These are phyloP conservation scores for Pulveroboletus sp. DNA, from an alignment of 768 basidiomycete species.

Conservation along the genomic window DNA sequence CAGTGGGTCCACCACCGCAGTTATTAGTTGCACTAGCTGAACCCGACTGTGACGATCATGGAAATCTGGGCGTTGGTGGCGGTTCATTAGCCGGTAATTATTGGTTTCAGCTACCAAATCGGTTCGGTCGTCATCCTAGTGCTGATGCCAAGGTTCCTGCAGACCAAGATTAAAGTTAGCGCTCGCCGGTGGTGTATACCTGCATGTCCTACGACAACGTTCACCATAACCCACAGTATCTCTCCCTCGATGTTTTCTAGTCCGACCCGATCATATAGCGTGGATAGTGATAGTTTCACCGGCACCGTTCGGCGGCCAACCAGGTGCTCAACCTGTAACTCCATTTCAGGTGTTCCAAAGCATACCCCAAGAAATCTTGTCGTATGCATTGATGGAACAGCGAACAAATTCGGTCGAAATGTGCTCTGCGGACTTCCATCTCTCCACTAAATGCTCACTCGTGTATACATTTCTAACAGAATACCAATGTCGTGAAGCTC, in stretches of 20 bases:
- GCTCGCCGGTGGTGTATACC: not conserved
- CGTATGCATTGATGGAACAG: constrained; percentile 19
- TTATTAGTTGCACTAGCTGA: not conserved
- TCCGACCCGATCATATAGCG: constrained; percentile 1
- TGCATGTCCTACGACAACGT: not conserved
- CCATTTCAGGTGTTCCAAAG: not conserved
- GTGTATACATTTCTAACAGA: constrained; percentile 20
- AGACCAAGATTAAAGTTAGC: not conserved
- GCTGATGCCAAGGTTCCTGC: not conserved
- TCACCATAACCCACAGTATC: not conserved
- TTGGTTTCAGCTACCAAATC: not conserved
- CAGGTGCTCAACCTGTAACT: constrained; percentile 11
- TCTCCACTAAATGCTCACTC: not conserved
- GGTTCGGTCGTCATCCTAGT: not conserved
- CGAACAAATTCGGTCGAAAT: constrained; percentile 19
- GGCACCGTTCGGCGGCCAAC: not conserved
- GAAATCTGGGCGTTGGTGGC: not conserved
- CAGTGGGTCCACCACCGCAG: not conserved
- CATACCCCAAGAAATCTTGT: constrained; percentile 12
- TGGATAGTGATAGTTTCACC: constrained; percentile 3
- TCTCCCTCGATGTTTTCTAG: constrained; percentile 1
- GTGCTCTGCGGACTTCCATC: not conserved
- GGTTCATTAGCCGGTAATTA: not conserved
- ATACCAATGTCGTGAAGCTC: constrained; percentile 35
- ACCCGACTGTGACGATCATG: not conserved